phyloP scores from a whole-genome alignment of 1,284 basidiomycete genomes.

The Papiliotrema fonsecae region DNA sequence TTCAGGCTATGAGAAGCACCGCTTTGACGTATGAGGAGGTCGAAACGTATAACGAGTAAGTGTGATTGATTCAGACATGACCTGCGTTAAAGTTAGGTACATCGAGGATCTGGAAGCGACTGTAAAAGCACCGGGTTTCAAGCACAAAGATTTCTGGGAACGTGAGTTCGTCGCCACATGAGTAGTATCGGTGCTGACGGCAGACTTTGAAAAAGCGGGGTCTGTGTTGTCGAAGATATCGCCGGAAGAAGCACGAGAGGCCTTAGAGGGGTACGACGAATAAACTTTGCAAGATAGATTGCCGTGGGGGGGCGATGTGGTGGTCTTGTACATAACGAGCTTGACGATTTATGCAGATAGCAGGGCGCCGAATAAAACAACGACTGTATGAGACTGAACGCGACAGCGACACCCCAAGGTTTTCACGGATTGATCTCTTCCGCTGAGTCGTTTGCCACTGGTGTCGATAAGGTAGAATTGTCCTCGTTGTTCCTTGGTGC shows the following conservation, averaged over 20 bases:
- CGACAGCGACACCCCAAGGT: too few relatives aligned
- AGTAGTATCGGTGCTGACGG: background rate
- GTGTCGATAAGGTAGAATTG: too few relatives aligned
- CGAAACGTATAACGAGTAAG: constrained; percentile 46
- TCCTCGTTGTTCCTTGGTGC: too few relatives aligned
- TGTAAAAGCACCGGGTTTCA: constrained; percentile 35
- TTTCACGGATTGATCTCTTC: too few relatives aligned
- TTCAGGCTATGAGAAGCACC: constrained; percentile 61
- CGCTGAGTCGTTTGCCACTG: too few relatives aligned
- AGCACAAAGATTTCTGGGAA: constrained; percentile 46
- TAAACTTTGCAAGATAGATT: constrained; percentile 1
- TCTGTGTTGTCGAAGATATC: constrained; percentile 29
- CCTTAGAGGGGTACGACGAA: constrained; percentile 29
- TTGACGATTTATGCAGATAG: too few relatives aligned
- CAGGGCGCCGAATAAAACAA: too few relatives aligned
- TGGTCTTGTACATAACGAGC: too few relatives aligned
- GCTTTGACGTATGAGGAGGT: constrained; percentile 53
- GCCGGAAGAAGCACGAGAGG: constrained; percentile 37
- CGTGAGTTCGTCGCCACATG: constrained; percentile 15
- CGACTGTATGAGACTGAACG: too few relatives aligned
- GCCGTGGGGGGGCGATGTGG: too few relatives aligned
- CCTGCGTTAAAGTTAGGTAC: constrained; percentile 17
- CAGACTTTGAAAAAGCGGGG: constrained; percentile 39
- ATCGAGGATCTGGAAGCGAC: constrained; percentile 30
- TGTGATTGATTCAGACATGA: background rate